A percentile compares a stretch with the other conserved stretches of the same genome.
Evolutionary conservation across 345 rosid genomes (phyloP).

Genomic region (Bruguiera parviflora): DNA sequence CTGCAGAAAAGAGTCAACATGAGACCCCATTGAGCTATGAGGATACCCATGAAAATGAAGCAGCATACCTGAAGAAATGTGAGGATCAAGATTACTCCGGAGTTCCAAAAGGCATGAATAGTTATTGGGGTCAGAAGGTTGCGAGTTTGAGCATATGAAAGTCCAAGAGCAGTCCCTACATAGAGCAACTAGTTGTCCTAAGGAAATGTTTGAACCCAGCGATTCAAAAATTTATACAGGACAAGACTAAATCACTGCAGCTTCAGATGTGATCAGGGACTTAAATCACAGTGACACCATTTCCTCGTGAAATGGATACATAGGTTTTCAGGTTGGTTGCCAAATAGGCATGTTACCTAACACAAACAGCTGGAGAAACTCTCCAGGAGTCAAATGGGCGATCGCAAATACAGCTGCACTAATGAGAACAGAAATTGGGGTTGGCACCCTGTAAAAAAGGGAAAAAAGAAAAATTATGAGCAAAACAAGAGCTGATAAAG

Average conservation of each 20-base stretch:
- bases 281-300: not conserved
- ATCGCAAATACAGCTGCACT: conserved; percentile 92
- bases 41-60: not conserved
- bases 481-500: not conserved
- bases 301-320: not conserved
- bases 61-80: conserved; percentile 76
- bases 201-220: not conserved
- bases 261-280: conserved; percentile 3
- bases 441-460: conserved; percentile 62
- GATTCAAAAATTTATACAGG: not conserved
- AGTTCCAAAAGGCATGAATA: conserved; percentile 86
- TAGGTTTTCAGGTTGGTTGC: not conserved
- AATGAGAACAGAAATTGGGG: conserved; percentile 68
- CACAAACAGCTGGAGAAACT: conserved; percentile 84
- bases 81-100: conserved; percentile 73
- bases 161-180: conserved; percentile 67
- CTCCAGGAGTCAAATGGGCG: conserved; percentile 88
- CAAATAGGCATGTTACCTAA: conserved; percentile 45
- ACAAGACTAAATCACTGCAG: not conserved
- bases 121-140: conserved; percentile 78
- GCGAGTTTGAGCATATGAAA: conserved; percentile 86
- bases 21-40: not conserved
- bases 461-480: not conserved
- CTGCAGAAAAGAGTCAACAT: not conserved
- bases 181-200: not conserved